Evolutionary conservation across 192 early-diverging fungal genomes (phyloP).

Genomic region (Backusella australiensis): DNA sequence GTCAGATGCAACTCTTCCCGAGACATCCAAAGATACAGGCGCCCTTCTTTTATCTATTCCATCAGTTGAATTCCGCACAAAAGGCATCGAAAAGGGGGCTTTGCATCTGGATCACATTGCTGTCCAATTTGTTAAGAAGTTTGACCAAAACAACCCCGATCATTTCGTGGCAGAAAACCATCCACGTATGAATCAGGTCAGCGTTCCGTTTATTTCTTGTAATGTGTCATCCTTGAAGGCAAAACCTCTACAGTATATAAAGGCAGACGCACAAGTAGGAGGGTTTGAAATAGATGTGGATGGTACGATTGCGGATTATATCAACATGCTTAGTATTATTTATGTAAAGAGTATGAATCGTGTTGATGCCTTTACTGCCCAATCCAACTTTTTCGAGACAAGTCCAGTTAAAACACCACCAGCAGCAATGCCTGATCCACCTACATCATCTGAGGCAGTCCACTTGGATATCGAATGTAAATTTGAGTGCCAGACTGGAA

Average conservation of each 20-base stretch:
- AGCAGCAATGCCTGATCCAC: not conserved
- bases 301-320: conserved; percentile 60
- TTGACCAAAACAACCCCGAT: conserved; percentile 58
- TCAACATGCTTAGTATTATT: conserved; percentile 61
- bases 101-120: conserved; percentile 56
- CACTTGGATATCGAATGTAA: conserved; percentile 48
- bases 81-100: conserved; percentile 52
- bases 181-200: conserved; percentile 52
- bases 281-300: conserved; percentile 77
- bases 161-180: conserved; percentile 54
- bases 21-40: conserved; percentile 19
- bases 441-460: conserved; percentile 18
- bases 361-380: conserved; percentile 48
- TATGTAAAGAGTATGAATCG: conserved; percentile 58
- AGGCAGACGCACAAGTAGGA: conserved; percentile 55
- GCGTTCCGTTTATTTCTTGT: conserved; percentile 51
- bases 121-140: conserved; percentile 66
- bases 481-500: conserved; percentile 49
- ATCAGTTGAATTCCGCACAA: conserved; percentile 57
- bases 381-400: conserved; percentile 14
- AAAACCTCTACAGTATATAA: conserved; percentile 37
- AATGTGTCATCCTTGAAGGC: conserved; percentile 42
- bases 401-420: not conserved
- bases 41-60: conserved; percentile 65
- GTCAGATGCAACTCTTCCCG: not conserved